phyloP scores from a whole-genome alignment of 116 monocot species.

The Iris pallida region DNA sequence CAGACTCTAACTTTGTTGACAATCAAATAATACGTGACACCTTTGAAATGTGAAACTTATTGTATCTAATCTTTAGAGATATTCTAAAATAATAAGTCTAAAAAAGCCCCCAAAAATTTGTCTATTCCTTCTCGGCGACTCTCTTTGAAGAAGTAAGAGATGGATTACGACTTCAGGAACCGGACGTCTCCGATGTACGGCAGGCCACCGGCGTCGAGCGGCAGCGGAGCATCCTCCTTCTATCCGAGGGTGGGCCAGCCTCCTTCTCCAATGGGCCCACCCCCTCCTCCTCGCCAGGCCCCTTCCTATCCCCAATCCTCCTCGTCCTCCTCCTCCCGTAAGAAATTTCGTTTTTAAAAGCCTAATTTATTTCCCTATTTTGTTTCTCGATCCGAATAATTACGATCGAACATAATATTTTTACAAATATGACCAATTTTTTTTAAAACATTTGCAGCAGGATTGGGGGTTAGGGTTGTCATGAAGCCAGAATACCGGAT shows the following conservation, averaged over 20 bases:
- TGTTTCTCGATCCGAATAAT: no score
- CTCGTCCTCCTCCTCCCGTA: background rate
- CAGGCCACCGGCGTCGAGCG: no score
- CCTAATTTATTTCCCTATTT: no score
- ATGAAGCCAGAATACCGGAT: conserved; percentile 67
- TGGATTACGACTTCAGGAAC: background rate
- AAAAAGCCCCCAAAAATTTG: no score
- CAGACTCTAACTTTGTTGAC: no score
- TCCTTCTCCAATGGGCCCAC: background rate
- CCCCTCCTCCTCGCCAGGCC: background rate
- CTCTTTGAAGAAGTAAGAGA: background rate
- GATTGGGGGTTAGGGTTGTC: conserved; percentile 61
- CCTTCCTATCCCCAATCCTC: background rate
- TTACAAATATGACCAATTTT: background rate
- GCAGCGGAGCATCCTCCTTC: background rate
- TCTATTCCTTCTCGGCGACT: no score
- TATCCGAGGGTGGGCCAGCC: background rate
- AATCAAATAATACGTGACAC: no score
- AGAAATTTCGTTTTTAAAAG: background rate
- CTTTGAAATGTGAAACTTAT: no score
- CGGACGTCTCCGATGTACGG: background rate
- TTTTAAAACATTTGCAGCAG: conserved; percentile 22
- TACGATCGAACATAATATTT: no score
- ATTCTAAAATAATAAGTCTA: no score
- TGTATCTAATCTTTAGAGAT: no score